Evolutionary conservation across 2,329 filamentous ascomycete species (phyloP), one percentile per base, ranked within the genome.

Genomic region (Ustilaginoidea virens): DNA sequence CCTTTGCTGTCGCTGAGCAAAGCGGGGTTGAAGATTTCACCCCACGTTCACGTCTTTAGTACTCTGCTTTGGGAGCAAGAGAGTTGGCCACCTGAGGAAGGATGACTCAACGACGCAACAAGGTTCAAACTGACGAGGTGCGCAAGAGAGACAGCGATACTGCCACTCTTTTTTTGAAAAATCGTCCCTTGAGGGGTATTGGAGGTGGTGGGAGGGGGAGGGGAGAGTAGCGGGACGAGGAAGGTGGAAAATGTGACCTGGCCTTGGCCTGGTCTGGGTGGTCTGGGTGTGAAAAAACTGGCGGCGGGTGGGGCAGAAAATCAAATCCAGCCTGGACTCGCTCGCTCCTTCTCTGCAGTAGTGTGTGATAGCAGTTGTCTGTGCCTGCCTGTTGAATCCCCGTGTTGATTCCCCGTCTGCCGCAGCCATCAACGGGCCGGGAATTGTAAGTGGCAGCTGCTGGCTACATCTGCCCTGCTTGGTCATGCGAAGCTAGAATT

Each of bases 21-120:
- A 59, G 56, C 55, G 56, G 57, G 57, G 56, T 59, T 53, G 48
- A 55, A 56, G 45, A 47, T 49, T 55, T 51, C 43, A 49, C 50
- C 50, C 50, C 50, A 49, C 50, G 50, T 48, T 51, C 46, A 46
- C 40, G 25, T 13, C 26, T 24, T 34, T 21, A 7, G 12, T 26
- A 13, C 19, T 19, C 17, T 35, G 27, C 28, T 30, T 32, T 23
- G 17, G 31, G 31, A 35, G 25, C 19, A 30, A 35, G 28, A 18
- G 28, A 32, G 23, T 29, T 27, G 25, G 27, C 29, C 33, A 32
- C 30, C 27, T 7, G n/a, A 12, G 5, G 5, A n/a, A 21, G 17
- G 27, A 32, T 33, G 30, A 32, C 27, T 30, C 30, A 29, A 32
- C 24, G 31, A 28, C 27, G 19, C 31, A 35, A 33, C 27, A 28